Percentiles rank a stretch among this genome's conserved stretches.
phyloP scores from a whole-genome alignment of 1,284 basidiomycete genomes.

The Boletus sp. region DNA sequence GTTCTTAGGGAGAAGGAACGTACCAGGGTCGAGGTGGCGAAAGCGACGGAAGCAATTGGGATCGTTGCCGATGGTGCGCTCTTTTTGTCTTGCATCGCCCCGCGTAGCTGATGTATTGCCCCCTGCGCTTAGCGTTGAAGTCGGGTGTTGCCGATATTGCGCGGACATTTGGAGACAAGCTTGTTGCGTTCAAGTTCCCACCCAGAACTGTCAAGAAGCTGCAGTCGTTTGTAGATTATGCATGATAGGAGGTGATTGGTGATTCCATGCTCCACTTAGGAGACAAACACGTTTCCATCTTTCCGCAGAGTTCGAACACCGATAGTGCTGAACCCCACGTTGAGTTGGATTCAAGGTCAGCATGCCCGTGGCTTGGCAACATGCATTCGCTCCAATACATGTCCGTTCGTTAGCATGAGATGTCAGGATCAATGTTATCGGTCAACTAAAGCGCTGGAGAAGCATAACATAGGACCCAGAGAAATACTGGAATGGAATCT shows the following conservation, averaged over 20 bases:
- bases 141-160: conserved; percentile 66
- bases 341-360: neutral
- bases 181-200: conserved; percentile 77
- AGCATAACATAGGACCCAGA: neutral
- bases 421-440: neutral
- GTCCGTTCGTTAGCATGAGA: neutral
- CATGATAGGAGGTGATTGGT: conserved; percentile 5
- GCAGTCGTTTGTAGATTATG: conserved; percentile 70
- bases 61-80: conserved; percentile 56
- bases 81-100: neutral
- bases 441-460: neutral
- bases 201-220: conserved; percentile 61
- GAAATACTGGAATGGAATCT: neutral
- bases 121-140: conserved; percentile 54
- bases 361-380: neutral
- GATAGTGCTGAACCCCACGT: too few relatives aligned
- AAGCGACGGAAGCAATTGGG: conserved; percentile 54
- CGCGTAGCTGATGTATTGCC: conserved; percentile 8
- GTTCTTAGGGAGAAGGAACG: conserved; percentile 33
- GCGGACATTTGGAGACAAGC: conserved; percentile 71
- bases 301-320: neutral
- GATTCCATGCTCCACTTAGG: neutral
- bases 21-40: conserved; percentile 44
- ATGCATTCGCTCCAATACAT: neutral
- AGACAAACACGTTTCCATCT: neutral